A percentile compares a stretch with the other conserved stretches of the same genome.
These are phyloP conservation scores for Cocos nucifera DNA, from an alignment of 176 grass and related monocot genomes.

Conservation along the genomic window DNA sequence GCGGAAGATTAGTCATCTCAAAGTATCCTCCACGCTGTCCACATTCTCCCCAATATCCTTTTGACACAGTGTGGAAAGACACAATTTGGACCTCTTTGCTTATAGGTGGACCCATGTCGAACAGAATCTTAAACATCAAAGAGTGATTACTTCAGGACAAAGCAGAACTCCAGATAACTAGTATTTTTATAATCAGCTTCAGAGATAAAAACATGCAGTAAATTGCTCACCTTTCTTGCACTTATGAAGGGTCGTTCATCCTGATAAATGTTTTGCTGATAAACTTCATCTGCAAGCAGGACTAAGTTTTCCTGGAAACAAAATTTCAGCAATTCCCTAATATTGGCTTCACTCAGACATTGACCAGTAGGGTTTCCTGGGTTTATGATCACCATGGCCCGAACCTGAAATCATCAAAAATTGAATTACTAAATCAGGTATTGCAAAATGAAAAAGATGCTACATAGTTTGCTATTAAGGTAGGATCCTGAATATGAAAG, in stretches of 20 bases:
- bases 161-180: slow-evolving; percentile 14
- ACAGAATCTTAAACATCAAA: slow-evolving; percentile 58
- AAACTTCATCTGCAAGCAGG: slow-evolving; percentile 98
- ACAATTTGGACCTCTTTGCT: slow-evolving; percentile 86
- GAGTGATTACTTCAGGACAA: slow-evolving; percentile 2
- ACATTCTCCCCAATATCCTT: slow-evolving; percentile 99
- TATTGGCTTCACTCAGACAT: slow-evolving; percentile 79
- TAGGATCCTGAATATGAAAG: no score
- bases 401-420: slow-evolving; percentile 38
- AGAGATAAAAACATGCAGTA: no score
- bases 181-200: not conserved
- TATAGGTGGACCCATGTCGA: slow-evolving; percentile 68
- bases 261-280: slow-evolving; percentile 97
- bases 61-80: slow-evolving; percentile 97
- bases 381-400: slow-evolving; percentile 99
- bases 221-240: slow-evolving; percentile 57
- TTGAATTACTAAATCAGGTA: not conserved
- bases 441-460: no score
- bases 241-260: slow-evolving; percentile 92
- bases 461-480: no score
- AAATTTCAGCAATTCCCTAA: slow-evolving; percentile 76
- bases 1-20: slow-evolving; percentile 96
- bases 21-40: slow-evolving; percentile 99
- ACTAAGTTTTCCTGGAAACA: slow-evolving; percentile 80
- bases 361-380: slow-evolving; percentile 98